Evolutionary conservation across 2,329 filamentous ascomycete species (phyloP), one percentile per base, ranked within the genome.

Genomic region (Aspergillus sp.): DNA sequence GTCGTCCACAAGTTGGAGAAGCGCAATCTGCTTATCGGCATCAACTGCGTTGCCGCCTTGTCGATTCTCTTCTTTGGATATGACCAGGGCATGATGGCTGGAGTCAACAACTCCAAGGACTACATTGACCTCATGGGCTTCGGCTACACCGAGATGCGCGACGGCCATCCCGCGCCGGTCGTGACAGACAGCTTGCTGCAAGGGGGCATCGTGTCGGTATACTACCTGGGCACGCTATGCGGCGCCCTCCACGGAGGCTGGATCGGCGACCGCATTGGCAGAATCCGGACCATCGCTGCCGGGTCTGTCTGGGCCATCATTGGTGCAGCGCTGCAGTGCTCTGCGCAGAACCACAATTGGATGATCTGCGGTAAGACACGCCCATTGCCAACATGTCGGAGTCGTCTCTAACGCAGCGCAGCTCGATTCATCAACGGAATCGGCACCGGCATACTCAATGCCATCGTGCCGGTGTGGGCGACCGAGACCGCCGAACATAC

Each of bases 401-500:
- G 16, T 3, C 17, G 19, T 17, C 4, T 11, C 11, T 14, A 7
- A 32, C 13, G 9, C 24, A 32, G n/a, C 6, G 2, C 55, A 76
- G 80, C 82, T 11, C 81, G 83, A 26, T 72, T 81, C 14, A 73
- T 86, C 33, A 87, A 85, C 50, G 84, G 84, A 4, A 81, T 85
- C 43, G 86, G 86, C 3, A 89, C 85, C 2, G 87, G 87, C 20
- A 82, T 88, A 47, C 66, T 89, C 33, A 89, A 88, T 61, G 82
- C 84, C 7, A 88, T 89, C 56, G 81, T 86, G 0, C 86, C 86
- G 0, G 85, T 88, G 3, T 89, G 84, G 84, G 84, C 85, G 1
- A 86, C 86, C 0, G 87, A 89, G 67, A 86, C 83, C 0, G 82
- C 84, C 0, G 81, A 86, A 36, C 83, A 88, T 61, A 87, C 80